These are phyloP conservation scores for Botrytis cinerea DNA, from an alignment of 2,329 filamentous ascomycete genomes.

Conservation along the genomic window DNA sequence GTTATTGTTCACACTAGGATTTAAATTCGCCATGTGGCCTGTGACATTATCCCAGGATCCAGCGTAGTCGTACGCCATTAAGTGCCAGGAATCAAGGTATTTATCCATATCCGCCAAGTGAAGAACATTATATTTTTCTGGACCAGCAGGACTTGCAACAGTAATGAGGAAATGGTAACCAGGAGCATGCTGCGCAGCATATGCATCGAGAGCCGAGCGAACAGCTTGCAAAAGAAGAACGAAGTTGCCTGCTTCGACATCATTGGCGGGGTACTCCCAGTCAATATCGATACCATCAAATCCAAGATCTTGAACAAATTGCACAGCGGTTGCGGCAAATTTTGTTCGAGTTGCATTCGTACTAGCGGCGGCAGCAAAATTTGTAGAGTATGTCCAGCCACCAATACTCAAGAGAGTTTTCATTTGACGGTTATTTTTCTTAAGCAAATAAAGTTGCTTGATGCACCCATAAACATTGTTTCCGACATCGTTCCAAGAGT, in stretches of 20 bases:
- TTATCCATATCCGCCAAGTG: slow-evolving; percentile 50
- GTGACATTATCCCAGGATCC: slow-evolving; percentile 64
- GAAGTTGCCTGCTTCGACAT: slow-evolving; percentile 38
- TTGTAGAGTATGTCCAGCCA: slow-evolving; percentile 80
- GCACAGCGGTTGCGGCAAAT: slow-evolving; percentile 71
- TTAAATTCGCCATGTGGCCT: slow-evolving; percentile 74
- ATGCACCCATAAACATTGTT: slow-evolving; percentile 79
- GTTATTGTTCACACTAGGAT: slow-evolving; percentile 54
- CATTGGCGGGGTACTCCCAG: slow-evolving; percentile 36
- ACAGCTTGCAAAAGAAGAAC: slow-evolving; percentile 40
- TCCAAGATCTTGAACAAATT: slow-evolving; percentile 72
- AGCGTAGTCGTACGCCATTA: slow-evolving; percentile 75
- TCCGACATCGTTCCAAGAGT: slow-evolving; percentile 64
- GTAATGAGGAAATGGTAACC: slow-evolving; percentile 57
- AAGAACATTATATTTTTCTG: slow-evolving; percentile 50
- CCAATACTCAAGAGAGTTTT: slow-evolving; percentile 81
- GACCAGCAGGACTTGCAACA: slow-evolving; percentile 54
- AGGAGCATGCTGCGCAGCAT: slow-evolving; percentile 48
- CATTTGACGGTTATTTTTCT: slow-evolving; percentile 74
- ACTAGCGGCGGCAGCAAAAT: slow-evolving; percentile 69
- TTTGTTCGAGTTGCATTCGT: slow-evolving; percentile 60
- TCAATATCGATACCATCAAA: slow-evolving; percentile 52
- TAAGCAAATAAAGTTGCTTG: slow-evolving; percentile 77
- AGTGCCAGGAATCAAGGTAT: slow-evolving; percentile 56
- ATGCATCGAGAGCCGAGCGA: slow-evolving; percentile 50